These are phyloP conservation scores for Stenocarpella maydis DNA, from an alignment of 2,329 filamentous ascomycete species.

Conservation along the genomic window DNA sequence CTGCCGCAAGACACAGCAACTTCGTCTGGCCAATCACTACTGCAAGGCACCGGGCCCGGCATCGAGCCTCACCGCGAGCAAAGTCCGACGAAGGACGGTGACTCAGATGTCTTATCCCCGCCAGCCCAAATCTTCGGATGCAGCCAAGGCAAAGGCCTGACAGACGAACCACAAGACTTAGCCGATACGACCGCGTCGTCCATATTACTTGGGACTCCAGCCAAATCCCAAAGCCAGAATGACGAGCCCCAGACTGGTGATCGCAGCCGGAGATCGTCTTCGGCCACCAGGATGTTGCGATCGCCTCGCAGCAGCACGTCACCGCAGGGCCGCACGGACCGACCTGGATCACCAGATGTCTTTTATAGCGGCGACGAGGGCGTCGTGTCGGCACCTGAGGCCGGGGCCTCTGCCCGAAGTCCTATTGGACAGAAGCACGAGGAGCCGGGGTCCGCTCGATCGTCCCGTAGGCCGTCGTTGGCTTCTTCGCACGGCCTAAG, in stretches of 20 bases:
- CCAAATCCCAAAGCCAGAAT: not conserved
- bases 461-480: constrained; percentile 21
- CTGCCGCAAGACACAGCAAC: not conserved
- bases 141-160: not conserved
- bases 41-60: not conserved
- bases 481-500: constrained; percentile 7
- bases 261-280: not conserved
- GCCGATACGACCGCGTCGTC: not conserved
- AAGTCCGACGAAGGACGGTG: not conserved
- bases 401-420: constrained; percentile 10
- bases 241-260: not conserved
- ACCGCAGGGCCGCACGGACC: not conserved
- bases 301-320: constrained; percentile 12
- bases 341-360: constrained; percentile 4
- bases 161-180: not conserved
- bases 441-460: constrained; percentile 25
- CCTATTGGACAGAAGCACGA: constrained; percentile 30
- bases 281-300: not conserved
- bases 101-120: not conserved
- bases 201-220: no score
- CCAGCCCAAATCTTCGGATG: not conserved
- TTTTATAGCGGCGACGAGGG: constrained; percentile 2
- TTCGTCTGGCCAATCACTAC: not conserved
- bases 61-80: not conserved
- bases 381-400: not conserved